Conservation (phyloP, 106 monocot species). For the Acanthochlamys bracteata region DNA sequence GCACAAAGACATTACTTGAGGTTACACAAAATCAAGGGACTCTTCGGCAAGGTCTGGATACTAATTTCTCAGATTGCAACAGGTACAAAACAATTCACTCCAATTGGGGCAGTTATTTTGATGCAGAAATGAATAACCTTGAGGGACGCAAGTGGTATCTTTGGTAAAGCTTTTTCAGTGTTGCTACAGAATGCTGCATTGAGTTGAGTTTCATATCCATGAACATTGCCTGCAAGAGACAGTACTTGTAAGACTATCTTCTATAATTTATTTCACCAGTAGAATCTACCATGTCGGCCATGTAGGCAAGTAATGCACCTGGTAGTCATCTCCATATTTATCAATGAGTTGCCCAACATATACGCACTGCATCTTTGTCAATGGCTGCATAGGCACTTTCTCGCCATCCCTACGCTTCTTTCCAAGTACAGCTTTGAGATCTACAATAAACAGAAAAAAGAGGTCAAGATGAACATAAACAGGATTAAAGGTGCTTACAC, state of each 20-base stretch:
- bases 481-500: too few species aligned
- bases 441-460: conserved; percentile 16
- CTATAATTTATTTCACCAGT: too few species aligned
- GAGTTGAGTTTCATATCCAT: conserved; percentile 57
- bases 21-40: too few species aligned
- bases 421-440: conserved; percentile 70
- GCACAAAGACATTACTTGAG: too few species aligned
- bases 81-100: too few species aligned
- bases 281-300: too few species aligned
- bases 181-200: conserved; percentile 59
- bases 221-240: conserved; percentile 53
- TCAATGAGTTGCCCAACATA: conserved; percentile 56
- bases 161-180: conserved; percentile 47
- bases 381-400: conserved; percentile 36
- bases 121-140: too few species aligned
- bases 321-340: conserved; percentile 68
- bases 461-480: too few species aligned
- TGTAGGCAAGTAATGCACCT: conserved; percentile 51
- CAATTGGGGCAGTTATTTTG: too few species aligned
- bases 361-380: conserved; percentile 68
- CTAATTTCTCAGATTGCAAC: too few species aligned
- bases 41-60: too few species aligned
- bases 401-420: conserved; percentile 81
- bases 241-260: background rate
- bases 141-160: conserved; percentile 23